A percentile compares a stretch with the other conserved stretches of the same genome.
These are phyloP conservation scores for Globisporangium alternatum DNA, from an alignment of 352 stramenopile genomes.

Conservation along the genomic window DNA sequence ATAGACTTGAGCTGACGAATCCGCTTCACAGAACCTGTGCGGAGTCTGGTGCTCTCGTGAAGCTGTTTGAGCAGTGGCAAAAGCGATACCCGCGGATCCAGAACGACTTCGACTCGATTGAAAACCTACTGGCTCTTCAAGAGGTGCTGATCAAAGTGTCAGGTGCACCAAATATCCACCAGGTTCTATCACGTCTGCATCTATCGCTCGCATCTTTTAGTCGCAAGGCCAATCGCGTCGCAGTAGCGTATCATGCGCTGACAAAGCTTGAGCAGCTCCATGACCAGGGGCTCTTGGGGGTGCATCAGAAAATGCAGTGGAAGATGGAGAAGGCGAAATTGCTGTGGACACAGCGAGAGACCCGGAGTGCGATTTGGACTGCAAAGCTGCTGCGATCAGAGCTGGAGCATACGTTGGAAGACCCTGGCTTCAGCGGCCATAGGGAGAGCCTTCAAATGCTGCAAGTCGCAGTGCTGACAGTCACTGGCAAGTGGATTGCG, in stretches of 20 bases:
- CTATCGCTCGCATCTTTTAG: conserved; percentile 52
- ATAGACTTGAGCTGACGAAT: not conserved
- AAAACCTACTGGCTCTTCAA: conserved; percentile 61
- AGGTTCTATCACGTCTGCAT: conserved; percentile 47
- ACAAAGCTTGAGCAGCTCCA: conserved; percentile 61
- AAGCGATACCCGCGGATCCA: conserved; percentile 34
- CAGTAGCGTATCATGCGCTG: conserved; percentile 65
- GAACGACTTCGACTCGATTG: conserved; percentile 53
- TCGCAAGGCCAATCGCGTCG: conserved; percentile 60
- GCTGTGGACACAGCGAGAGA: conserved; percentile 73
- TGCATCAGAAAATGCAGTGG: conserved; percentile 55
- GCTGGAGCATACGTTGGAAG: conserved; percentile 27
- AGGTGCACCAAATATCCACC: conserved; percentile 18
- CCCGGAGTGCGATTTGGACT: conserved; percentile 68
- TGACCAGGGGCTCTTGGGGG: conserved; percentile 23
- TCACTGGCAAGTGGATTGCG: conserved; percentile 92
- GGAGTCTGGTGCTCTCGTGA: conserved; percentile 12
- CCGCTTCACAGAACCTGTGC: not conserved
- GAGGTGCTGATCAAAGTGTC: conserved; percentile 52
- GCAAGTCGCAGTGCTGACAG: conserved; percentile 59
- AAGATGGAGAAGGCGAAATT: conserved; percentile 78
- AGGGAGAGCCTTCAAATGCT: conserved; percentile 42
- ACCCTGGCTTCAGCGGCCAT: conserved; percentile 13
- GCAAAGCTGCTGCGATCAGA: conserved; percentile 57
- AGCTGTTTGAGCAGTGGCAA: conserved; percentile 46